phyloP scores from a whole-genome alignment of 148 eudicot species.

The Dianthus caryophyllus region DNA sequence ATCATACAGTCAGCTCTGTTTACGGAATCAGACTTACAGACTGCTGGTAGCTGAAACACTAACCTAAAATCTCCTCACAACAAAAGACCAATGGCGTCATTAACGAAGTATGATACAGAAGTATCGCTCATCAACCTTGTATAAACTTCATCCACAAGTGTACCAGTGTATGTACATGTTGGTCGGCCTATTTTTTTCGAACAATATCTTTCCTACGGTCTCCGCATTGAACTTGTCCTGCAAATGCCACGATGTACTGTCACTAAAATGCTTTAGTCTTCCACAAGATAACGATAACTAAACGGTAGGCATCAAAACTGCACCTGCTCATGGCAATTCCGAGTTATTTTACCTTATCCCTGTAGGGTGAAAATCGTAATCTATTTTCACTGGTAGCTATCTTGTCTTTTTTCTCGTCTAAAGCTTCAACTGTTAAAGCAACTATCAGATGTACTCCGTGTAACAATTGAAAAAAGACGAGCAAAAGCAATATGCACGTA shows the following conservation, averaged over 20 bases:
- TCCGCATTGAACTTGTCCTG: slow-evolving; percentile 25
- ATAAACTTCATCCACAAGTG: slow-evolving; percentile 27
- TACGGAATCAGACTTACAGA: too few relatives aligned
- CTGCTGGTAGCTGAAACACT: too few relatives aligned
- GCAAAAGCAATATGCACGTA: background rate
- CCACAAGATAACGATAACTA: background rate
- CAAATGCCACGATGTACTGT: background rate
- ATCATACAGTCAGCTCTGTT: too few relatives aligned
- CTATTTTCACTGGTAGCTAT: slow-evolving; percentile 12
- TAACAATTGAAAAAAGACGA: background rate
- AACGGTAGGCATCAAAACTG: background rate
- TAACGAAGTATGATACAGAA: too few relatives aligned
- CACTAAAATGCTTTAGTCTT: background rate
- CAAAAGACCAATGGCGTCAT: too few relatives aligned
- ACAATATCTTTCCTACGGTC: slow-evolving; percentile 12
- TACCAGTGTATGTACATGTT: slow-evolving; percentile 30
- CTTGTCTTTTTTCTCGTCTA: slow-evolving; percentile 24
- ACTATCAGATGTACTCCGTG: background rate
- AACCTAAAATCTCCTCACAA: too few relatives aligned
- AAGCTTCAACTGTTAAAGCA: slow-evolving; percentile 26
- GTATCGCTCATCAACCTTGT: slow-evolving; percentile 19
- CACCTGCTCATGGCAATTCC: slow-evolving; percentile 29
- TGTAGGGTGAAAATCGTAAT: background rate
- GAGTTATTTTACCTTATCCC: slow-evolving; percentile 9
- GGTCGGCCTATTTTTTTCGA: slow-evolving; percentile 5